Evolutionary conservation across 2,329 filamentous ascomycete genomes (phyloP), one percentile per base, ranked within the genome.

Genomic region (Neospermospora avenae): DNA sequence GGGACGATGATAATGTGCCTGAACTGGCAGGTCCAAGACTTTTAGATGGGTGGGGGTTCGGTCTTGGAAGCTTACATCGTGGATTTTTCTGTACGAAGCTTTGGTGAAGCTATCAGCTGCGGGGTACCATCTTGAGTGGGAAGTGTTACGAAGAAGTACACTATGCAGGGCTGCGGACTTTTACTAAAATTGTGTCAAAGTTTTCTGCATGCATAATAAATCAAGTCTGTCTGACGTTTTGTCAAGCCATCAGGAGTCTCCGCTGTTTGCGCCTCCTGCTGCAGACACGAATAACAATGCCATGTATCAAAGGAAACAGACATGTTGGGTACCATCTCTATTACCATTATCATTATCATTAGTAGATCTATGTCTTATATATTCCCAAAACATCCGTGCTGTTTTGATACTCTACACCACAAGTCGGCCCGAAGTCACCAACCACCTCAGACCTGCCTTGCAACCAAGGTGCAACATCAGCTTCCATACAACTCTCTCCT

Each of bases 391-490:
- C 35, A 61, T 68, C 58, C 10, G 66, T 71, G 16, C 63, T 64
- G 44, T 69, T 70, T 2, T 7, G 18, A 58, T 70, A 70, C 25
- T 69, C 60, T 34, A 68, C 65, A 16, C 71, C 69, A 67, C 79
- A 81, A 59, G 70, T 72, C 60, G 73, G 69, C 2, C 74, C 74
- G 64, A 71, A 81, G 3, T 74, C 74, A 16, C 77, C 77, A 56
- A 79, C 78, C 42, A 74, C 48, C 37, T 76, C 70, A 0, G 64
- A 67, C 37, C 67, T 60, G n/a, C 54, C 54, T 10, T 8, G 13
- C 35, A 70, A 45, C 67, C 65, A 70, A 5, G 2, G 14, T 35
- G 20, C 25, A 31, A 69, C 53, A 18, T 60, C 53, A 14, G 44
- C 39, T 5, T 63, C 63, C 0, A 46, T 45, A 58, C 74, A 77